These are phyloP conservation scores for Amphichorda felina DNA, from an alignment of 2,329 filamentous ascomycete genomes.

Conservation along the genomic window DNA sequence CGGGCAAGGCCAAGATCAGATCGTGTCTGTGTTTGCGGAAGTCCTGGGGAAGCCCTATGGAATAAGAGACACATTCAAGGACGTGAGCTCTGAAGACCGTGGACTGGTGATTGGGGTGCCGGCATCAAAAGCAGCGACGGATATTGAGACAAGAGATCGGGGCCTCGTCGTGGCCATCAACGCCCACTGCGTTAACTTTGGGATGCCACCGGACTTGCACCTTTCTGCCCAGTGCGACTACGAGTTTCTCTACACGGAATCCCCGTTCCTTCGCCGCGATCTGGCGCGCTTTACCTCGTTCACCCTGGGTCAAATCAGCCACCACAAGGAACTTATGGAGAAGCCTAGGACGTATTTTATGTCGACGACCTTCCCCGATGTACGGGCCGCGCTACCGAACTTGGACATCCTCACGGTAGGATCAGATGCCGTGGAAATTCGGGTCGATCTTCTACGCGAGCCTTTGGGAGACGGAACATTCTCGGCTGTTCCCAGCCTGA, in stretches of 20 bases:
- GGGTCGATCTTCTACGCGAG: constrained; percentile 72
- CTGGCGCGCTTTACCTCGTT: constrained; percentile 70
- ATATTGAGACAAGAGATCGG: constrained; percentile 46
- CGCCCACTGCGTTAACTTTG: constrained; percentile 61
- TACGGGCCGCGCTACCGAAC: constrained; percentile 71
- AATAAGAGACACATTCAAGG: constrained; percentile 41
- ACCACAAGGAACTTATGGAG: constrained; percentile 64
- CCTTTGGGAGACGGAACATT: constrained; percentile 49
- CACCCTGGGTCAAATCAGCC: constrained; percentile 65
- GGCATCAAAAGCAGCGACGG: constrained; percentile 41
- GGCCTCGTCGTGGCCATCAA: constrained; percentile 58
- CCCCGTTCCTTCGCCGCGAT: constrained; percentile 62
- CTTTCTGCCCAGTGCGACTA: constrained; percentile 66
- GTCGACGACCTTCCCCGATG: constrained; percentile 80
- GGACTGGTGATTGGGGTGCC: constrained; percentile 58
- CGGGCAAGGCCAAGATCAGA: constrained; percentile 58
- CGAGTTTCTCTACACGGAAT: constrained; percentile 72
- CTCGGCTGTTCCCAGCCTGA: constrained; percentile 60
- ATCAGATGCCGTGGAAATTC: constrained; percentile 73
- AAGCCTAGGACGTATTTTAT: constrained; percentile 76
- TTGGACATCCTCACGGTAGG: constrained; percentile 81
- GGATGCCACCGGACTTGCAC: constrained; percentile 53
- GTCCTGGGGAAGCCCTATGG: constrained; percentile 64
- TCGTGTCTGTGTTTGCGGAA: constrained; percentile 66
- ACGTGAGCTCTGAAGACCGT: constrained; percentile 40